These are phyloP conservation scores for Mangifera indica DNA, from an alignment of 345 rosid genomes.

Conservation along the genomic window DNA sequence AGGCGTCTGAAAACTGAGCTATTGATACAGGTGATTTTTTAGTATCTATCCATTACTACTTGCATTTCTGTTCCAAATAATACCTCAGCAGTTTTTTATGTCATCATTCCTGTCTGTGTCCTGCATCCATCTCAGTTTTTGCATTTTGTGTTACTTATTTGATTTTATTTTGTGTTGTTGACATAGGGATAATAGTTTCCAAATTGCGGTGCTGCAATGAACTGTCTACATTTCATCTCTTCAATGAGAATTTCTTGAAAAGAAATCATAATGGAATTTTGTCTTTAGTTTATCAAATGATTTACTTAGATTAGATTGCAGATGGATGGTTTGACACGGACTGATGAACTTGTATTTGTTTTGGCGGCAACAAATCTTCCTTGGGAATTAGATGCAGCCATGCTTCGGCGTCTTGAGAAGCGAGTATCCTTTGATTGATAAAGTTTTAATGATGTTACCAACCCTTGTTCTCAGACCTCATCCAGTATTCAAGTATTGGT, in stretches of 20 bases:
- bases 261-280: background rate
- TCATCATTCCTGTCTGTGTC: background rate
- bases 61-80: constrained; percentile 2
- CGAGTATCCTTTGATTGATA: constrained; percentile 76
- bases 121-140: background rate
- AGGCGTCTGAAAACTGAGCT: constrained; percentile 98
- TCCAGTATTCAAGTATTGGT: background rate
- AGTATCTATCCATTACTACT: background rate
- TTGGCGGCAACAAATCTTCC: constrained; percentile 98
- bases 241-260: background rate
- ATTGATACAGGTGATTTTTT: constrained; percentile 80
- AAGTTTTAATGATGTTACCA: background rate
- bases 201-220: background rate
- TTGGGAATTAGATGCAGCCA: constrained; percentile 97
- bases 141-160: too few relatives aligned
- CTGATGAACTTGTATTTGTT: constrained; percentile 91
- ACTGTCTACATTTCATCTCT: background rate
- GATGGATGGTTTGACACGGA: constrained; percentile 93
- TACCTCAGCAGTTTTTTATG: background rate
- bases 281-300: constrained; percentile 12
- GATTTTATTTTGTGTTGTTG: background rate
- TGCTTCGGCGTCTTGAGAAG: constrained; percentile 97
- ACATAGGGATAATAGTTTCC: constrained; percentile 6
- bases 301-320: constrained; percentile 40
- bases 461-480: too few relatives aligned